phyloP scores from a whole-genome alignment of 352 stramenopile genomes.

The Halophytophthora batemanensis region DNA sequence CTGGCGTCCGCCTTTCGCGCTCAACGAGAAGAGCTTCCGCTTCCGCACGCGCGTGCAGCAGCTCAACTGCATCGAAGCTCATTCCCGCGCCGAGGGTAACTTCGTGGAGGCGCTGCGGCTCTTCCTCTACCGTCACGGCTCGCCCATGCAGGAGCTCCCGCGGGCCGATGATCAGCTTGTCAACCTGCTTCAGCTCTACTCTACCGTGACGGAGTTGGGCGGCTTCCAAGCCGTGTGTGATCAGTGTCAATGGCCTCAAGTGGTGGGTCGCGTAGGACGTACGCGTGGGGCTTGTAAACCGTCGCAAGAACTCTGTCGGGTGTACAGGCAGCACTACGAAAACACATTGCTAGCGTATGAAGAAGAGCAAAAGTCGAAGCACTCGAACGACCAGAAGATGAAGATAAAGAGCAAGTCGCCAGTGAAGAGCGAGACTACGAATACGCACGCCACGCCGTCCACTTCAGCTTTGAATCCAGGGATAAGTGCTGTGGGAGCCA shows the following conservation, averaged over 20 bases:
- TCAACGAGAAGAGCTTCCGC: conserved; percentile 82
- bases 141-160: conserved; percentile 77
- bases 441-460: conserved; percentile 14
- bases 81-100: conserved; percentile 72
- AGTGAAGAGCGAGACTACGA: conserved; percentile 14
- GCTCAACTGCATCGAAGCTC: conserved; percentile 90
- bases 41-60: conserved; percentile 96
- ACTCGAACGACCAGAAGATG: neutral
- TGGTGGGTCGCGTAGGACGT: conserved; percentile 61
- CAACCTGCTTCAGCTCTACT: conserved; percentile 69
- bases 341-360: conserved; percentile 52
- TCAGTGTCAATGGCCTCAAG: conserved; percentile 38
- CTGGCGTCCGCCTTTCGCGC: conserved; percentile 90
- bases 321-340: conserved; percentile 61
- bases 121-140: conserved; percentile 74
- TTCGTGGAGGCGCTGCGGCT: conserved; percentile 80
- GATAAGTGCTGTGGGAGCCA: conserved; percentile 4
- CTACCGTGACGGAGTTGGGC: conserved; percentile 49
- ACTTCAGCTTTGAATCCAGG: neutral
- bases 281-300: conserved; percentile 47
- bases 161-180: conserved; percentile 69
- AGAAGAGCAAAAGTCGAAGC: conserved; percentile 22
- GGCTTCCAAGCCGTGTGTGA: conserved; percentile 48
- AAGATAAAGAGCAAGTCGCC: conserved; percentile 3
- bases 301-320: conserved; percentile 37